These are phyloP conservation scores for Alternaria postmessia DNA, from an alignment of 2,329 filamentous ascomycete genomes.

Conservation along the genomic window DNA sequence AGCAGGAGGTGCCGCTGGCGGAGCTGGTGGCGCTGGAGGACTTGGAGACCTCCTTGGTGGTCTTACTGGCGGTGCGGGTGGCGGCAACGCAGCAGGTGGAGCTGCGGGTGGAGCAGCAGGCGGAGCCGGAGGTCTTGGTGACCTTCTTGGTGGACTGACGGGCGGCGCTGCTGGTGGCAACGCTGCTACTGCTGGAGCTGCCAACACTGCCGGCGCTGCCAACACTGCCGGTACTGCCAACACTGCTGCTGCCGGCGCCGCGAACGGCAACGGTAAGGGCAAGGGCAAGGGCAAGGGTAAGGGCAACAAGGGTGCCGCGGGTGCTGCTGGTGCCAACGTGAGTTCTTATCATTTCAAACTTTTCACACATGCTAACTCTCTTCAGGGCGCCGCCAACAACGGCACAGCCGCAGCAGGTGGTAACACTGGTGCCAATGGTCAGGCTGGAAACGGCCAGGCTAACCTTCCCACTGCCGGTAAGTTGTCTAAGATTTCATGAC, in stretches of 20 bases:
- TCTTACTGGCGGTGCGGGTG: slow-evolving; percentile 12
- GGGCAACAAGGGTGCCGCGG: no score
- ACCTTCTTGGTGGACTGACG: background rate
- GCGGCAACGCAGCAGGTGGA: background rate
- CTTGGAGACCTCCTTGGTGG: slow-evolving; percentile 11
- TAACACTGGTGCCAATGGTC: background rate
- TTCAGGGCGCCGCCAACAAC: slow-evolving; percentile 7
- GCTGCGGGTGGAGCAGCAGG: background rate
- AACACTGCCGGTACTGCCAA: background rate
- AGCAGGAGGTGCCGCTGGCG: slow-evolving; percentile 12
- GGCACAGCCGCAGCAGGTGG: slow-evolving; percentile 5
- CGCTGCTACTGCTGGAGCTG: slow-evolving; percentile 3
- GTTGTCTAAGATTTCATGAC: background rate
- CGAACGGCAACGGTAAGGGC: background rate
- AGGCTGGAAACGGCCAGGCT: background rate
- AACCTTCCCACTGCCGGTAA: background rate
- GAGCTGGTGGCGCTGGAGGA: slow-evolving; percentile 3
- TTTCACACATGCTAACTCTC: background rate
- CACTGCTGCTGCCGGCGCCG: background rate
- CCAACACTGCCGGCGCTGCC: slow-evolving; percentile 9
- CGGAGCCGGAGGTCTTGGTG: background rate
- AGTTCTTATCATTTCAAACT: background rate
- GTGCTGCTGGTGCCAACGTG: slow-evolving; percentile 1
- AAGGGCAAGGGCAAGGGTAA: no score
- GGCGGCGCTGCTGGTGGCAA: background rate